phyloP scores from a whole-genome alignment of 2,329 filamentous ascomycete genomes.

The Dryadomyces sulphureus region DNA sequence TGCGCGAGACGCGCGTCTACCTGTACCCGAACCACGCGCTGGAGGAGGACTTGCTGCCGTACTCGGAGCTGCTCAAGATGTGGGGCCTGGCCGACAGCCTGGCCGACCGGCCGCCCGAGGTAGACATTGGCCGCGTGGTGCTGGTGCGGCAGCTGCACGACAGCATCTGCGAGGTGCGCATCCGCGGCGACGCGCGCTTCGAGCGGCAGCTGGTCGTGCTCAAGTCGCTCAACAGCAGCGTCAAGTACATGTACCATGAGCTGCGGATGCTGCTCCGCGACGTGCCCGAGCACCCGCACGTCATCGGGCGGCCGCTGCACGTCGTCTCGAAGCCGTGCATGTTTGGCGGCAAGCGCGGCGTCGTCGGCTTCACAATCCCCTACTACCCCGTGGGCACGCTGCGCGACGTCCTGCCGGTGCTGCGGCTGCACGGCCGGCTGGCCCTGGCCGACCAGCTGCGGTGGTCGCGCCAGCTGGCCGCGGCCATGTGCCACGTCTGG shows the following conservation, averaged over 20 bases:
- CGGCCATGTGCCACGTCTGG: slow-evolving; percentile 34
- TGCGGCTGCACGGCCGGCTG: slow-evolving; percentile 30
- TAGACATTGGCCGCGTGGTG: slow-evolving; percentile 35
- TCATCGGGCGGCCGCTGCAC: slow-evolving; percentile 36
- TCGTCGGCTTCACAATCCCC: slow-evolving; percentile 41
- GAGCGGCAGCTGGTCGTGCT: slow-evolving; percentile 31
- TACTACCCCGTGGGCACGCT: slow-evolving; percentile 39
- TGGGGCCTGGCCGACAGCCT: slow-evolving; percentile 24
- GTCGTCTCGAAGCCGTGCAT: slow-evolving; percentile 39
- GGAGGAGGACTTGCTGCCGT: slow-evolving; percentile 34
- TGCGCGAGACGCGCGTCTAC: slow-evolving; percentile 28
- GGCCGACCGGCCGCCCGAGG: slow-evolving; percentile 23
- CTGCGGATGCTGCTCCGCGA: slow-evolving; percentile 34
- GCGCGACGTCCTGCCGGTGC: slow-evolving; percentile 37
- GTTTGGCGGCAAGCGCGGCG: slow-evolving; percentile 39
- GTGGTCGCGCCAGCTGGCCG: slow-evolving; percentile 39
- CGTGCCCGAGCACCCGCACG: slow-evolving; percentile 34
- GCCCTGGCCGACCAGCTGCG: slow-evolving; percentile 28
- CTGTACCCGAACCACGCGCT: slow-evolving; percentile 36
- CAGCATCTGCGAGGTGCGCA: slow-evolving; percentile 39
- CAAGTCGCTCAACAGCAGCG: slow-evolving; percentile 41
- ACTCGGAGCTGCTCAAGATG: slow-evolving; percentile 23
- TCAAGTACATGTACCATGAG: slow-evolving; percentile 48
- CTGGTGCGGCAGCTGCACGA: slow-evolving; percentile 41
- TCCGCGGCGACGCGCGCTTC: slow-evolving; percentile 10